Base-by-base conservation (phyloP, 148 eudicot genomes). In the Talinum fruticosum region DNA sequence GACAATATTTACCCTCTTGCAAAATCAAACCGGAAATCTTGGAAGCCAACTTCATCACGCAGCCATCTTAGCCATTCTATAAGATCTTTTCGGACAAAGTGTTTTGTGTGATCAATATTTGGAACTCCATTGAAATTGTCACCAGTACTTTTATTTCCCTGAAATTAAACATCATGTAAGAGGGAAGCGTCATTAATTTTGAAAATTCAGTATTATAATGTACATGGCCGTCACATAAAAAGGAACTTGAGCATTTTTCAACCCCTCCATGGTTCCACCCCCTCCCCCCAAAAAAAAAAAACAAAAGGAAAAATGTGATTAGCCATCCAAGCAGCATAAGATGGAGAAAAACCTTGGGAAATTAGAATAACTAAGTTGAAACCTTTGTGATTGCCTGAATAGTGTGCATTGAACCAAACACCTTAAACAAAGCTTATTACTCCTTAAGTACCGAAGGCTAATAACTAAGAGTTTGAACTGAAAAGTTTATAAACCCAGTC, bases 1-100 rank as follows among this genome's bases (percentile, higher is more conserved):
- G 74, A 76, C 54, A 41, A 75, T 28, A 51, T 54, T 76, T 89
- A 95, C 98, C 98, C 98, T 95, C 88, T 86, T 30, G 92, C 92
- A 80, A 92, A 95, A 85, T 95, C 98, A 85, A 91, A 92, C 30
- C 98, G 97, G 62, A 95, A 90, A 84, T 95, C 97, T 85, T 95
- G 91, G 84, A 95, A 95, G 76, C 98, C 98, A 80, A 92, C 90
- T 80, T 82, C 78, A 69, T 75, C 53, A 14, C 89, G 83, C 75
- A 95, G 74, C 98, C 98, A 95, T 79, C 83, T 82, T 53, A 95
- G 90, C 97, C 97, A 95, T 49, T 84, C 88, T 35, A 72, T 84
- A 28, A 95, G 85, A 79, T 92, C 97, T 82, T 88, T 86, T 41
- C 96, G 86, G 53, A 95, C 94, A 77, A 91, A 89, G 26, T 73